A percentile compares a stretch with the other conserved stretches of the same genome.
phyloP scores from a whole-genome alignment of 495 filamentous ascomycete species.

The Xylaria nigripes region DNA sequence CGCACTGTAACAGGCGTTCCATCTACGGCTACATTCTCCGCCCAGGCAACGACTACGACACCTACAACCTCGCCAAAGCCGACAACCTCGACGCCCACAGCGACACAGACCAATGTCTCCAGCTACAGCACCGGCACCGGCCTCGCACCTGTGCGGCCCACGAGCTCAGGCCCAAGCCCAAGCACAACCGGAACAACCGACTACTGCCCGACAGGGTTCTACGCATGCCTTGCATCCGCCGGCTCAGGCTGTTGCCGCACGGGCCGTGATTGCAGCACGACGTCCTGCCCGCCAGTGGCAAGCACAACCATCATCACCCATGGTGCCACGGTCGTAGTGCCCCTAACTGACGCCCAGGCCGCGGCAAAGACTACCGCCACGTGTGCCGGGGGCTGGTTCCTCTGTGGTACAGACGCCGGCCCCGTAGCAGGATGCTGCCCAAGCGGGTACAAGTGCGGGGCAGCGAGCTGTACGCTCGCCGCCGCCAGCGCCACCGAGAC shows the following conservation, averaged over 20 bases:
- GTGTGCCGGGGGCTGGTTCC: constrained; percentile 74
- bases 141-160: constrained; percentile 31
- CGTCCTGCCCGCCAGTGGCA: constrained; percentile 43
- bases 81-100: constrained; percentile 23
- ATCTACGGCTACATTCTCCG: constrained; percentile 35
- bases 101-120: constrained; percentile 29
- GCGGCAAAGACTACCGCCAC: constrained; percentile 27
- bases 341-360: constrained; percentile 37
- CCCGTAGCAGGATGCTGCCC: constrained; percentile 72
- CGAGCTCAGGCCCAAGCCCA: constrained; percentile 21
- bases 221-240: constrained; percentile 43
- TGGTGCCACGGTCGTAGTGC: constrained; percentile 61
- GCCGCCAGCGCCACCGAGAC: constrained; percentile 38
- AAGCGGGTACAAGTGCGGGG: constrained; percentile 61
- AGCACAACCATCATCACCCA: constrained; percentile 56
- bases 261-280: constrained; percentile 65
- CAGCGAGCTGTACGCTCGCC: constrained; percentile 54
- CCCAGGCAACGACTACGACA: constrained; percentile 35
- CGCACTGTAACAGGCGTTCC: constrained; percentile 26
- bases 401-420: constrained; percentile 48
- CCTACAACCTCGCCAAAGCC: constrained; percentile 16
- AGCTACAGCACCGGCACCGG: constrained; percentile 23
- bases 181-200: constrained; percentile 18
- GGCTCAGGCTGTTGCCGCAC: constrained; percentile 60
- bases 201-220: constrained; percentile 51